These are phyloP conservation scores for Canariomyces notabilis DNA, from an alignment of 2,329 filamentous ascomycete species.

Conservation along the genomic window DNA sequence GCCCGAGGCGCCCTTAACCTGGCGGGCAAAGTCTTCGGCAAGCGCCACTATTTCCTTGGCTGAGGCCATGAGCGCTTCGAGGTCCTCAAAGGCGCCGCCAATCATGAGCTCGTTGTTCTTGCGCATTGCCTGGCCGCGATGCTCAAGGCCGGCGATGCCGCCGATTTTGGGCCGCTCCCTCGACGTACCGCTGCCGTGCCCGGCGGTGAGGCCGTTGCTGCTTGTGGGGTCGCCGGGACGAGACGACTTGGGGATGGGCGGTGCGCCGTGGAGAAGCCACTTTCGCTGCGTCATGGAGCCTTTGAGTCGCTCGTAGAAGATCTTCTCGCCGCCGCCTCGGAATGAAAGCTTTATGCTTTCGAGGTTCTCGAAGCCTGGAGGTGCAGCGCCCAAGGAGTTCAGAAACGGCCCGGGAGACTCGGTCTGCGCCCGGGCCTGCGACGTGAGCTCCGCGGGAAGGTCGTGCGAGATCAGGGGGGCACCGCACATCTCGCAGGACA, in stretches of 20 bases:
- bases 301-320: constrained; percentile 85
- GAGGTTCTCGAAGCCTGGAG: constrained; percentile 48
- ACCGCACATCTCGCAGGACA: constrained; percentile 86
- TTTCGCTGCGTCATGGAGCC: constrained; percentile 85
- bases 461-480: constrained; percentile 61
- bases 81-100: constrained; percentile 88
- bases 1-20: constrained; percentile 45
- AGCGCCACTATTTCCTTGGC: constrained; percentile 94
- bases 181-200: constrained; percentile 18
- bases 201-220: constrained; percentile 22
- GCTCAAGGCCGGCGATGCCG: constrained; percentile 88
- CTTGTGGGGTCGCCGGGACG: constrained; percentile 35
- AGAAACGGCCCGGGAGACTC: constrained; percentile 77
- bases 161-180: constrained; percentile 55
- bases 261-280: constrained; percentile 88
- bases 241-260: constrained; percentile 69
- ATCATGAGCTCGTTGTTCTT: constrained; percentile 94
- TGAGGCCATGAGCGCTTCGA: constrained; percentile 94
- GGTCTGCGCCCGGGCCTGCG: constrained; percentile 43
- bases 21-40: constrained; percentile 77
- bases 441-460: constrained; percentile 36
- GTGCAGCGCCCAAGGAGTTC: constrained; percentile 28
- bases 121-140: constrained; percentile 74
- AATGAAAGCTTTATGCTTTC: constrained; percentile 91
- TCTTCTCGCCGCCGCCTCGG: constrained; percentile 78